These are phyloP conservation scores for Gliomastix tumulicola DNA, from an alignment of 2,329 filamentous ascomycete species.

Conservation along the genomic window DNA sequence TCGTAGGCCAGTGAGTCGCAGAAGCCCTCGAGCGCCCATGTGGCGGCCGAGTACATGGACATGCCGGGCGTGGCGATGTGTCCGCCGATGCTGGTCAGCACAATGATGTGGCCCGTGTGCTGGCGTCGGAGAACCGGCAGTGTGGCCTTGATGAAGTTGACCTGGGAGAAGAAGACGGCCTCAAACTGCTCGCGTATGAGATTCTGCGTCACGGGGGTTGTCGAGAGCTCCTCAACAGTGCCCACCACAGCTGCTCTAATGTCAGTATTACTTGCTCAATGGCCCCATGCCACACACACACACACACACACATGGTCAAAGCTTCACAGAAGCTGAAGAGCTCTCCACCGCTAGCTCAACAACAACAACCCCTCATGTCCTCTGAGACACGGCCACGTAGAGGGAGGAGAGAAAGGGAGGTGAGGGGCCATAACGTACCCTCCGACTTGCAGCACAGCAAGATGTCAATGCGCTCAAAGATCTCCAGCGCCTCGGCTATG, in stretches of 20 bases:
- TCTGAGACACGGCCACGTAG: no score
- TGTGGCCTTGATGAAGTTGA: constrained; percentile 89
- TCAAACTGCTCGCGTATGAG: constrained; percentile 90
- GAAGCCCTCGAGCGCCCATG: constrained; percentile 93
- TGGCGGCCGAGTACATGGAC: constrained; percentile 83
- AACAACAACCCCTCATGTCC: no score
- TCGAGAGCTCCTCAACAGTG: constrained; percentile 82
- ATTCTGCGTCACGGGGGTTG: constrained; percentile 63
- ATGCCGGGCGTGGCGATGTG: constrained; percentile 91
- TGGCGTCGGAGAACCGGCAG: constrained; percentile 74
- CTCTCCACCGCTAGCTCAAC: no score
- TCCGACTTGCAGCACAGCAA: constrained; percentile 84
- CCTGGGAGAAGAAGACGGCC: constrained; percentile 87
- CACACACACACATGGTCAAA: no score
- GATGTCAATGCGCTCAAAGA: constrained; percentile 85
- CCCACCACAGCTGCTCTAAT: constrained; percentile 69
- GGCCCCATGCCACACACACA: no score
- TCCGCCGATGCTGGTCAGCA: constrained; percentile 82
- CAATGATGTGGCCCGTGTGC: constrained; percentile 81
- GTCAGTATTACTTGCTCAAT: no score
- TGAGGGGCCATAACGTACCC: no score
- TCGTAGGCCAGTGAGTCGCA: constrained; percentile 95
- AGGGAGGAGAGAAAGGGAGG: no score
- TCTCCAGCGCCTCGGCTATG: constrained; percentile 75
- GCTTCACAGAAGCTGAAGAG: no score